phyloP scores from a whole-genome alignment of 169 alveolate genomes.

The Cryptosporidium canis region DNA sequence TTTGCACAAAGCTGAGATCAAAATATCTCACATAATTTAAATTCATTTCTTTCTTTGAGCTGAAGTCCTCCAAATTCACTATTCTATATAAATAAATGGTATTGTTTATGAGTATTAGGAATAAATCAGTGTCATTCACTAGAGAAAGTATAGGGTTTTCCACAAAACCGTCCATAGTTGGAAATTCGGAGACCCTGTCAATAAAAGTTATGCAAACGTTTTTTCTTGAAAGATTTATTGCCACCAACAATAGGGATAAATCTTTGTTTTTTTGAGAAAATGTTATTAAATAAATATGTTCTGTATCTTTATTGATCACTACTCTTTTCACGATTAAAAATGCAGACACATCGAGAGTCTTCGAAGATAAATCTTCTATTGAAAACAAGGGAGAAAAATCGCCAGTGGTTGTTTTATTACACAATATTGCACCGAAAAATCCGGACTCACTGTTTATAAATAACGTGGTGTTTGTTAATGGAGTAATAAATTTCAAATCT shows the following conservation, averaged over 20 bases:
- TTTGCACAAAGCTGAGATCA: background rate
- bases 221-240: background rate
- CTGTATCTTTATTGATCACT: background rate
- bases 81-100: slow-evolving; percentile 4
- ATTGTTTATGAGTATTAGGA: background rate
- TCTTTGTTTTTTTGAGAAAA: background rate
- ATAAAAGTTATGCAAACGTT: background rate
- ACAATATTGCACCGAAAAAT: background rate
- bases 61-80: background rate
- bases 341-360: background rate
- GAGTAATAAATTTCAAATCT: slow-evolving; percentile 3
- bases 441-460: background rate
- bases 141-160: background rate
- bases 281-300: background rate
- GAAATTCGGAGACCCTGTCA: background rate
- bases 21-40: background rate
- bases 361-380: background rate
- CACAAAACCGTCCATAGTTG: too few species aligned
- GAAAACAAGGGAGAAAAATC: slow-evolving; percentile 14
- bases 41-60: background rate
- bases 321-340: background rate
- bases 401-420: too few species aligned
- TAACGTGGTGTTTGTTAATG: background rate
- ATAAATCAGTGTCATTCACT: background rate
- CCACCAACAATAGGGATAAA: background rate